Conservation (phyloP, 2,329 filamentous ascomycete genomes). For the Monilinia polystroma region DNA sequence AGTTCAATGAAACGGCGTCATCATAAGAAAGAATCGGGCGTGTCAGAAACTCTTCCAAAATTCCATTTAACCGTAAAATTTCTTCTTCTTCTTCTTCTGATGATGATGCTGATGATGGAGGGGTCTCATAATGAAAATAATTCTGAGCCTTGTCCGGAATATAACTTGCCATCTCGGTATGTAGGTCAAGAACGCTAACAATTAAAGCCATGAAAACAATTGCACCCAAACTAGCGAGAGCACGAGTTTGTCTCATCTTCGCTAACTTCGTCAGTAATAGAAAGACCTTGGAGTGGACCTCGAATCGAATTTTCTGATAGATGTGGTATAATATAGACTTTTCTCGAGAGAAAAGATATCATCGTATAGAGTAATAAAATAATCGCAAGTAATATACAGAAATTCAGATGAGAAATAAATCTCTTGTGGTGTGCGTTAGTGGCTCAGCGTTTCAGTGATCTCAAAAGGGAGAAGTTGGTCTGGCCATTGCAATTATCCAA, state of each 20-base stretch:
- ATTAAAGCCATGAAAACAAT: constrained; percentile 7
- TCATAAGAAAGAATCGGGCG: constrained; percentile 26
- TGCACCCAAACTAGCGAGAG: neutral
- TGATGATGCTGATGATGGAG: neutral
- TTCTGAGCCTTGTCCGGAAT: constrained; percentile 14
- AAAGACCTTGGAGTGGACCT: neutral
- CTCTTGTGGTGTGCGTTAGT: neutral
- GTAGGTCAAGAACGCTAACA: constrained; percentile 9
- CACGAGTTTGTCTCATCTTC: constrained; percentile 12
- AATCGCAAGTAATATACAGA: neutral
- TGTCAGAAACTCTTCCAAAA: constrained; percentile 19
- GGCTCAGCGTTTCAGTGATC: constrained; percentile 2
- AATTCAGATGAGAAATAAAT: neutral
- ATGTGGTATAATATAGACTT: neutral
- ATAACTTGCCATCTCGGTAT: constrained; percentile 7
- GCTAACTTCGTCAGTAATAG: neutral
- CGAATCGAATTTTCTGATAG: neutral
- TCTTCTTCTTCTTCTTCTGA: neutral
- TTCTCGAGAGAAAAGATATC: neutral
- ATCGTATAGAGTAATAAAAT: neutral
- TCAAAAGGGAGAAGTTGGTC: neutral
- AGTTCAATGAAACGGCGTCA: constrained; percentile 25
- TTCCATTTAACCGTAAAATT: neutral
- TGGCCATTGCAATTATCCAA: neutral
- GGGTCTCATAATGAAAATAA: constrained; percentile 7